Conservation (phyloP, 108 stramenopile genomes). For the Halocafeteria seosinensis region DNA sequence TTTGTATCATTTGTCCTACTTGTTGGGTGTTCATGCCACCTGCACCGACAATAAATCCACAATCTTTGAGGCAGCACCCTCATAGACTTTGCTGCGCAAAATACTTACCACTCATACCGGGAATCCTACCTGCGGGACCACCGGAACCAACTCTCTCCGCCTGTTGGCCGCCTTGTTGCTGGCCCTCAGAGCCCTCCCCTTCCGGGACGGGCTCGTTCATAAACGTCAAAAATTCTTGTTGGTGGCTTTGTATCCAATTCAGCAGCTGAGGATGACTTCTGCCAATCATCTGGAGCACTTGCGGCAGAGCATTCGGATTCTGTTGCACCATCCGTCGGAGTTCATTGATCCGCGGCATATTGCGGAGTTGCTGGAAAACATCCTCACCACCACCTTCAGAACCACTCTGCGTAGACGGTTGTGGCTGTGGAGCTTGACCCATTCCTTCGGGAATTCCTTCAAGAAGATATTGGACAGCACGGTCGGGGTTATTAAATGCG, state of each 20-base stretch:
- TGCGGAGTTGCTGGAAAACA: constrained; percentile 56
- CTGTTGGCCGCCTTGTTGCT: too few species aligned
- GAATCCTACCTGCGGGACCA: neutral
- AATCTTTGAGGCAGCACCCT: neutral
- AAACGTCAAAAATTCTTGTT: constrained; percentile 70
- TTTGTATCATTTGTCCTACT: constrained; percentile 58
- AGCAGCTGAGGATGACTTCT: constrained; percentile 70
- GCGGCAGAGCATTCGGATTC: constrained; percentile 64
- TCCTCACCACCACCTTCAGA: constrained; percentile 18
- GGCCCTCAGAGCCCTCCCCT: too few species aligned
- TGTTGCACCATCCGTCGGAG: constrained; percentile 69
- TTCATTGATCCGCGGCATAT: constrained; percentile 79
- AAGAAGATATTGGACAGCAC: constrained; percentile 87
- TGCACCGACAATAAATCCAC: neutral
- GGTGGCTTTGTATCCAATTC: constrained; percentile 72
- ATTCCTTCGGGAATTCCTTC: constrained; percentile 73
- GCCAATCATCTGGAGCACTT: constrained; percentile 72
- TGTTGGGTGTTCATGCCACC: constrained; percentile 35
- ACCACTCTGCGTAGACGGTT: constrained; percentile 1
- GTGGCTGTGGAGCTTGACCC: constrained; percentile 7
- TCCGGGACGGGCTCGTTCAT: constrained; percentile 88
- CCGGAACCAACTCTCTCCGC: neutral
- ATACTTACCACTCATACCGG: neutral
- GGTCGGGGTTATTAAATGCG: constrained; percentile 71
- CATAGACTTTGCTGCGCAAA: neutral